Evolutionary conservation across 192 early-diverging fungal species (phyloP).

Genomic region (Allomyces javanicus): DNA sequence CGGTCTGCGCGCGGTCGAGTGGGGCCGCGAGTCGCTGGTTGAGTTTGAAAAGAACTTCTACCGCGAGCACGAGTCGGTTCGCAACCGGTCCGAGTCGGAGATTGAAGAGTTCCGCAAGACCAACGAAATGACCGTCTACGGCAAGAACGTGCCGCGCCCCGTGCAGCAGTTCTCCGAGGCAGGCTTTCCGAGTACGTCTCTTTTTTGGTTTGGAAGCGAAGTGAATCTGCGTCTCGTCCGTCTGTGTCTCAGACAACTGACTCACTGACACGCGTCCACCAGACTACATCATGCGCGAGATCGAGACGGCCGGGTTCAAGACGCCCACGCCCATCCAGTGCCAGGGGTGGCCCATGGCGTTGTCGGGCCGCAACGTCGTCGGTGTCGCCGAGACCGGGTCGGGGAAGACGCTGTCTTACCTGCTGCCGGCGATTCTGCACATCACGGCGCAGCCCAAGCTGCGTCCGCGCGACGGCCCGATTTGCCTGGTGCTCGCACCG

Average conservation of each 20-base stretch:
- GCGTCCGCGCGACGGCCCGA: conserved; percentile 82
- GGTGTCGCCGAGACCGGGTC: conserved; percentile 96
- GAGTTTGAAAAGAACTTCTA: conserved; percentile 97
- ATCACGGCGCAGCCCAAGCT: conserved; percentile 89
- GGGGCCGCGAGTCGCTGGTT: conserved; percentile 43
- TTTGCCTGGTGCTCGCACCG: conserved; percentile 67
- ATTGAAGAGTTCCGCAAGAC: conserved; percentile 53
- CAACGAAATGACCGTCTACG: conserved; percentile 69
- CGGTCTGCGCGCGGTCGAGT: conserved; percentile 35
- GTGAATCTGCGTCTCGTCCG: neutral
- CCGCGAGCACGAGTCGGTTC: conserved; percentile 55
- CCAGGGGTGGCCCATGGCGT: conserved; percentile 85
- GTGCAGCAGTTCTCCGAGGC: conserved; percentile 75
- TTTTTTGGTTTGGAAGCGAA: neutral
- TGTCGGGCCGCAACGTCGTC: conserved; percentile 62
- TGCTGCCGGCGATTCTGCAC: conserved; percentile 70
- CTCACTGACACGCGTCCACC: neutral
- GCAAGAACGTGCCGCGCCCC: conserved; percentile 74
- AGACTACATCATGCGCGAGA: conserved; percentile 73
- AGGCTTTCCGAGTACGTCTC: conserved; percentile 49
- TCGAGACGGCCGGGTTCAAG: conserved; percentile 62
- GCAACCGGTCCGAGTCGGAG: conserved; percentile 41
- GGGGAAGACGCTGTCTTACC: conserved; percentile 87
- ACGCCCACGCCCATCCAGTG: conserved; percentile 85
- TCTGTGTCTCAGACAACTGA: no score